These are phyloP conservation scores for Meripilus lineatus DNA, from an alignment of 1,284 basidiomycete species.

Conservation along the genomic window DNA sequence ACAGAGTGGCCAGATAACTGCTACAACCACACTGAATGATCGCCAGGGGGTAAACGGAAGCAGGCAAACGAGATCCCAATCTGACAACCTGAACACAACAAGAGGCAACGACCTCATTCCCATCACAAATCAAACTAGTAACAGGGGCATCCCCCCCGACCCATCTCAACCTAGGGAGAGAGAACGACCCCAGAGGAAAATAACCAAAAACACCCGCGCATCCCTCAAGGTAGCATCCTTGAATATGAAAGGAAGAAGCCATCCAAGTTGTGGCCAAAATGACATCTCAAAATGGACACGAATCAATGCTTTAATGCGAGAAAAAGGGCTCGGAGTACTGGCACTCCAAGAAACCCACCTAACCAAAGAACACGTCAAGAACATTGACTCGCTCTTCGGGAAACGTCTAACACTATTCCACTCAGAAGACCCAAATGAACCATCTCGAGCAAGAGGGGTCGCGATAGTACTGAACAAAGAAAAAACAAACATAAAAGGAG, in stretches of 20 bases:
- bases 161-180: no score
- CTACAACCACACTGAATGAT: no score
- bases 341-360: constrained; percentile 27
- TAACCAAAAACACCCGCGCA: not conserved
- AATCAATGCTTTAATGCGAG: constrained; percentile 16
- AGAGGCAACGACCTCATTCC: no score
- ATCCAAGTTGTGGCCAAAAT: not conserved
- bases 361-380: constrained; percentile 1
- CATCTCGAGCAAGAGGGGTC: constrained; percentile 19
- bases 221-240: not conserved
- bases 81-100: no score
- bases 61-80: no score
- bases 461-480: constrained; percentile 33
- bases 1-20: no score
- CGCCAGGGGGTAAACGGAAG: no score
- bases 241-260: no score
- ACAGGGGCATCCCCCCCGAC: no score
- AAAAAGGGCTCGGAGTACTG: constrained; percentile 20
- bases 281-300: constrained; percentile 14
- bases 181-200: no score
- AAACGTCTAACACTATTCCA: constrained; percentile 11
- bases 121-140: no score
- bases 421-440: not conserved
- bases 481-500: constrained; percentile 11
- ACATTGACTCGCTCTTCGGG: constrained; percentile 11